Evolutionary conservation across 208 protist species (phyloP), one percentile per base, ranked within the genome.

Genomic region (Willaertia magna): DNA sequence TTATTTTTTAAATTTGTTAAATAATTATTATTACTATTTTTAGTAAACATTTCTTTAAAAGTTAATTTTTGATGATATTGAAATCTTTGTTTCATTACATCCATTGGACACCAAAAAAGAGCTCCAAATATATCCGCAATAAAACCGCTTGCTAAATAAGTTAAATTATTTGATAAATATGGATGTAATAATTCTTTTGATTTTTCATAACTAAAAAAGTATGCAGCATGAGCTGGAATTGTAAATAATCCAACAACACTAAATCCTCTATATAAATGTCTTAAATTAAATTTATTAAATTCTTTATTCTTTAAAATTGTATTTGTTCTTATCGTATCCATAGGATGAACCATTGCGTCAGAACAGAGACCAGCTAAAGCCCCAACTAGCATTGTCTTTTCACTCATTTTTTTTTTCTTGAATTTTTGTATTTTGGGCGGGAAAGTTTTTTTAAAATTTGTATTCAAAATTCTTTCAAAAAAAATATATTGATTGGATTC

Each of bases 21-120:
- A 1, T 11, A 43, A 22, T n/a, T 48, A 26, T n/a, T 16, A 14
- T 3, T 11, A n/a, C 83, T 39, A 22, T 30, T 74, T 30, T 18
- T 88, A 6, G 83, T 78, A 30, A 43, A 85, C 79, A 42, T 49
- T 47, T 85, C 79, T 87, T 85, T 61, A 46, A 39, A 42, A 34
- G 61, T 43, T 85, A 40, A 83, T 67, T 85, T 86, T 79, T 85
- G 40, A 79, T 91, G 89, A 43, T 88, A 76, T 82, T 92, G 90
- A 67, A 92, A 40, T 79, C 90, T 52, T 34, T 92, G 90, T 86
- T 92, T 92, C 20, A 92, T 86, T 20, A 92, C 87, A 67, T 92
- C 90, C 89, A 89, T 87, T 20, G 90, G 90, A n/a, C 85, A 84
- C 90, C 90, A 92, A 20, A 91, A 52, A 26, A 92, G 86, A 16